Evolutionary conservation across 176 grass and related monocot species (phyloP).

Genomic region (Miscanthus lutarioriparius): DNA sequence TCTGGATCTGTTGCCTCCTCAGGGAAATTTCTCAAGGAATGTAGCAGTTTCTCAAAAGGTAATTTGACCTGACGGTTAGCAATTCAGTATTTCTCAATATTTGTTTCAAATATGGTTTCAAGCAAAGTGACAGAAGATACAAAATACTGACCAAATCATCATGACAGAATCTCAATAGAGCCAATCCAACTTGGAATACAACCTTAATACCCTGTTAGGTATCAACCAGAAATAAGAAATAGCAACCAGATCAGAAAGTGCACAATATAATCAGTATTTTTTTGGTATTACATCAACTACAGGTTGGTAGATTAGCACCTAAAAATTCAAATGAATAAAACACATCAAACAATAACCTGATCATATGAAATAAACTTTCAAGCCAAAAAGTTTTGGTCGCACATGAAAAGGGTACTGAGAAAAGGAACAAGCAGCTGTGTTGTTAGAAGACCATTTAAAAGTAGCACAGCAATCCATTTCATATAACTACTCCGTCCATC

Average conservation of each 20-base stretch:
- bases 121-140: constrained; percentile 16
- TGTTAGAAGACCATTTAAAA: neutral
- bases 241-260: constrained; percentile 16
- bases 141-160: constrained; percentile 76
- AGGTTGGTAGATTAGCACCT: neutral
- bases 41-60: constrained; percentile 88
- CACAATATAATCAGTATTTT: neutral
- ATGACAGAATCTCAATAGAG: constrained; percentile 83
- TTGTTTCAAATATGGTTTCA: constrained; percentile 11
- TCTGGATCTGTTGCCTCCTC: constrained; percentile 86
- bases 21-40: constrained; percentile 82
- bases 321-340: neutral
- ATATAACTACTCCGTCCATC: neutral
- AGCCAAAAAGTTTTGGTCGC: neutral
- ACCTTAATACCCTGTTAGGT: constrained; percentile 77
- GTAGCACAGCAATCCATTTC: neutral
- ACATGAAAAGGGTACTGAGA: neutral
- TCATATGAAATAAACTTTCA: neutral
- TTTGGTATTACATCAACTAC: neutral
- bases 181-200: constrained; percentile 90
- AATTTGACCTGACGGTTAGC: constrained; percentile 64
- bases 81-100: constrained; percentile 16
- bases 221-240: neutral
- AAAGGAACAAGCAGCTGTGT: neutral
- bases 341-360: neutral